Percentiles rank a stretch among this genome's conserved stretches.
These are phyloP conservation scores for Sophora flavescens DNA, from an alignment of 306 rosid genomes.

Conservation along the genomic window DNA sequence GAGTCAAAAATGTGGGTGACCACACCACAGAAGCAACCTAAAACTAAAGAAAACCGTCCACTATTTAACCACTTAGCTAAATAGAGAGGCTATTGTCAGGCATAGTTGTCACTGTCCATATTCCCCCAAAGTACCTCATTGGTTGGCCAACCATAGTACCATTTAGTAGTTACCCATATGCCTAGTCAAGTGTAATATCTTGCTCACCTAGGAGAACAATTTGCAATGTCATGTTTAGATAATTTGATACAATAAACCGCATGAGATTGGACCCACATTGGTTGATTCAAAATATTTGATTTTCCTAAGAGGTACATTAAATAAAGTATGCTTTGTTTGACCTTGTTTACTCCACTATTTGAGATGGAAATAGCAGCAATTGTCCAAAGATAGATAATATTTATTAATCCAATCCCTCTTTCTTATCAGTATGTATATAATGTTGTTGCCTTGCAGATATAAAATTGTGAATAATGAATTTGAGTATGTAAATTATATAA, in stretches of 20 bases:
- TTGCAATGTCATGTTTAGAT: constrained; percentile 42
- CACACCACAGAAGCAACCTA: constrained; percentile 49
- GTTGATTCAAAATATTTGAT: constrained; percentile 31
- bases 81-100: constrained; percentile 56
- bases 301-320: constrained; percentile 31
- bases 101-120: constrained; percentile 54
- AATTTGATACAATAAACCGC: constrained; percentile 39
- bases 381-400: constrained; percentile 42
- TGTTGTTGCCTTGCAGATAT: constrained; percentile 47
- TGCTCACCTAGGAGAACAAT: constrained; percentile 50
- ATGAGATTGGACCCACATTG: constrained; percentile 53
- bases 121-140: constrained; percentile 53
- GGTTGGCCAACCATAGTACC: constrained; percentile 69
- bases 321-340: constrained; percentile 47
- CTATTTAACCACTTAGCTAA: constrained; percentile 60
- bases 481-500: constrained; percentile 19
- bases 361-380: constrained; percentile 48
- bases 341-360: constrained; percentile 53
- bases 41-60: constrained; percentile 44
- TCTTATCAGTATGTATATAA: constrained; percentile 43
- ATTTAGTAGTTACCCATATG: constrained; percentile 48
- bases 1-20: constrained; percentile 51
- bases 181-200: constrained; percentile 55
- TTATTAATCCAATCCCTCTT: constrained; percentile 44
- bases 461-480: constrained; percentile 34